Evolutionary conservation across 805 yeast genomes (phyloP).

Genomic region (Groenewaldozyma tartarivorans): DNA sequence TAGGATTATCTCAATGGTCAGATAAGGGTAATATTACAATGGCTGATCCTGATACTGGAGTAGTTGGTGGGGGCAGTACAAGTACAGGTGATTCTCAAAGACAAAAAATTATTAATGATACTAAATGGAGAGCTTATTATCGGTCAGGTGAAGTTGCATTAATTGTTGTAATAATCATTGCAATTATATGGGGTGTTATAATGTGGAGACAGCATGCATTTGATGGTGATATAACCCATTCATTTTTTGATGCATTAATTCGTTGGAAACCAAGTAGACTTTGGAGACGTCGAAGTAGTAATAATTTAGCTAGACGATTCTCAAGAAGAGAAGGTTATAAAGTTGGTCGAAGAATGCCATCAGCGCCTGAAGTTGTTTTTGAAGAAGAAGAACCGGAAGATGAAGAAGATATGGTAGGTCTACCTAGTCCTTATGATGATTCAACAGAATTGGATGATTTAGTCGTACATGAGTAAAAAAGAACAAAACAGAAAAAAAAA

Average conservation of each 20-base stretch:
- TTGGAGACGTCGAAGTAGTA: neutral
- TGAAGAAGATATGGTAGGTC: neutral
- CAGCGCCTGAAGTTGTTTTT: neutral
- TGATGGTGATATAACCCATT: conserved; percentile 8
- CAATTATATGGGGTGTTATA: conserved; percentile 13
- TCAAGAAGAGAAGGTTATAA: neutral
- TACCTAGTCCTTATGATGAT: neutral
- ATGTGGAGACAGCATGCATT: conserved; percentile 11
- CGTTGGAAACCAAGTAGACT: conserved; percentile 14
- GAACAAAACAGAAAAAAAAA: neutral
- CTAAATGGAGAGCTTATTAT: conserved; percentile 28
- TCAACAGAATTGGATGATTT: neutral
- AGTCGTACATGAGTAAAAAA: neutral
- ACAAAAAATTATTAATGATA: conserved; percentile 22
- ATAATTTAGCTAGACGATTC: neutral
- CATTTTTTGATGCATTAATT: conserved; percentile 14
- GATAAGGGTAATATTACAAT: conserved; percentile 7
- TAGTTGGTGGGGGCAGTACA: neutral
- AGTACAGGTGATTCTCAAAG: conserved; percentile 11
- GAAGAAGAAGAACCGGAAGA: neutral
- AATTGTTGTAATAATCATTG: conserved; percentile 24
- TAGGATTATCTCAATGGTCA: conserved; percentile 19
- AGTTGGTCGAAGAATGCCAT: neutral
- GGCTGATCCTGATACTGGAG: conserved; percentile 3
- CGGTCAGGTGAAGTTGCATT: conserved; percentile 30